A percentile compares a stretch with the other conserved stretches of the same genome.
These are phyloP conservation scores for Delphinella strobiligena DNA, from an alignment of 2,329 filamentous ascomycete genomes.

Conservation along the genomic window DNA sequence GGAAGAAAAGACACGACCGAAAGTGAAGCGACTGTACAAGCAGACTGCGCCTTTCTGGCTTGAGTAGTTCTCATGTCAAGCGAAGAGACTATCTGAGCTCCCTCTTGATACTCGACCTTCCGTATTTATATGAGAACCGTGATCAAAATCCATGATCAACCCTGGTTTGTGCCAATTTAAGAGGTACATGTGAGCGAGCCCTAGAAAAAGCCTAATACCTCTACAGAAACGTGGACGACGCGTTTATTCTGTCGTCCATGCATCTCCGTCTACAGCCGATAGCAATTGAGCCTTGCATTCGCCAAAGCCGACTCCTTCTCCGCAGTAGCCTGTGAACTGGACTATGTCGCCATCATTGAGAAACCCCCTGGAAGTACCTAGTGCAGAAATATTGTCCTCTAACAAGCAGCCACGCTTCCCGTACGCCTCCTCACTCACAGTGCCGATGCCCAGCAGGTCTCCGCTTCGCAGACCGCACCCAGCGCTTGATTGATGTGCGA, in stretches of 20 bases:
- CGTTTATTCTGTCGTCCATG: conserved; percentile 7
- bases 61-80: too few relatives aligned
- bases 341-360: conserved; percentile 31
- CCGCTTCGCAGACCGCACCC: conserved; percentile 30
- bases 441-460: conserved; percentile 33
- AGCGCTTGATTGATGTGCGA: conserved; percentile 31
- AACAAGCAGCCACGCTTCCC: conserved; percentile 30
- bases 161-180: too few relatives aligned
- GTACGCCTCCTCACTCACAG: conserved; percentile 27
- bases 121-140: too few relatives aligned
- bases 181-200: too few relatives aligned
- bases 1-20: too few relatives aligned
- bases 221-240: too few relatives aligned
- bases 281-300: conserved; percentile 26
- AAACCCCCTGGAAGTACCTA: conserved; percentile 23
- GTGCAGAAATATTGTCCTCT: conserved; percentile 28
- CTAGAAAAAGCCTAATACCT: too few relatives aligned
- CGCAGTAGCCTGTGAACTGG: conserved; percentile 23
- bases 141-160: too few relatives aligned
- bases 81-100: too few relatives aligned
- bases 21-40: too few relatives aligned
- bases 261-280: conserved; percentile 13
- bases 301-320: conserved; percentile 28
- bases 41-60: too few relatives aligned
- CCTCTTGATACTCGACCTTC: too few relatives aligned